Percentiles rank a stretch among this genome's conserved stretches.
phyloP scores from a whole-genome alignment of 768 basidiomycete species.

The Mycena galericulata region DNA sequence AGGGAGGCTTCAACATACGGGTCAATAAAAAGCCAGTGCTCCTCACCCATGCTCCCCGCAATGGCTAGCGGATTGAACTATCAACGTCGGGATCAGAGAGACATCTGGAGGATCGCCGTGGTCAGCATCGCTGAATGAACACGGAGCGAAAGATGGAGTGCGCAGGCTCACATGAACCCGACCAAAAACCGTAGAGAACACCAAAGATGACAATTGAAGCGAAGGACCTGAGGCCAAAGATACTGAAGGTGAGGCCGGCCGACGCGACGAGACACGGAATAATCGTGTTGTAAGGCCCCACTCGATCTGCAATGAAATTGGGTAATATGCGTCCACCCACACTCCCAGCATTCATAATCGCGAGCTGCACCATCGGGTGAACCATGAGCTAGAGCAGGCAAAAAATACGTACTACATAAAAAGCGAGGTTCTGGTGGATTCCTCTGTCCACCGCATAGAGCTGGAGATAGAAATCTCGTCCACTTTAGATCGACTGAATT shows the following conservation, averaged over 20 bases:
- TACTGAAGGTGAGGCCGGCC: conserved; percentile 18
- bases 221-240: conserved; percentile 10
- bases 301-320: conserved; percentile 28
- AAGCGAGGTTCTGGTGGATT: conserved; percentile 14
- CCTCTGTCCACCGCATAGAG: conserved; percentile 25
- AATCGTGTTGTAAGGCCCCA: conserved; percentile 31
- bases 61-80: conserved; percentile 51
- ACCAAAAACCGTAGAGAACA: conserved; percentile 26
- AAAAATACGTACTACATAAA: conserved; percentile 29
- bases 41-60: conserved; percentile 52
- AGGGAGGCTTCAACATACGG: background rate
- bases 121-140: background rate
- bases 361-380: conserved; percentile 5
- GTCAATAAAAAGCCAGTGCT: background rate
- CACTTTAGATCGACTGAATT: background rate
- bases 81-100: conserved; percentile 53
- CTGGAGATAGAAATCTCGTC: conserved; percentile 24
- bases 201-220: conserved; percentile 17
- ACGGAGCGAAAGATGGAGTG: background rate
- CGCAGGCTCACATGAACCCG: conserved; percentile 17
- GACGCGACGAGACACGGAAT: conserved; percentile 26
- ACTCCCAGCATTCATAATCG: conserved; percentile 27
- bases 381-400: background rate
- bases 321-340: conserved; percentile 25
- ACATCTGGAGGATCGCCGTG: conserved; percentile 45